Evolutionary conservation across 441 rosid species (phyloP).

Genomic region (Adansonia rubrostipa): DNA sequence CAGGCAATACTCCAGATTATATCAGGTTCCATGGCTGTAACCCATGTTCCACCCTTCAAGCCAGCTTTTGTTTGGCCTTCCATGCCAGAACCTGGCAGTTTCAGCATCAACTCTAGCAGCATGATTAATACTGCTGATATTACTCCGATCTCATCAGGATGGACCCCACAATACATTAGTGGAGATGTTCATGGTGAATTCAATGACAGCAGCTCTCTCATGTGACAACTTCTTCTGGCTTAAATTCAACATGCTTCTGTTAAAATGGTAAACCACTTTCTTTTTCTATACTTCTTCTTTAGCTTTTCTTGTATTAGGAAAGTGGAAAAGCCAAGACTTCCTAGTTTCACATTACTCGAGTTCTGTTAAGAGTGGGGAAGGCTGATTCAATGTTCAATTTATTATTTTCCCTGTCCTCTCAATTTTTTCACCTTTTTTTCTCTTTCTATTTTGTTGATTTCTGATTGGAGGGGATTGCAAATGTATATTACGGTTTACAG

Average conservation of each 20-base stretch:
- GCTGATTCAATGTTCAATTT: not conserved
- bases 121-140: slow-evolving; percentile 22
- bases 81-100: slow-evolving; percentile 7
- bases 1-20: slow-evolving; percentile 39
- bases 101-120: slow-evolving; percentile 22
- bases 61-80: slow-evolving; percentile 52
- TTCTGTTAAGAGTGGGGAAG: not conserved
- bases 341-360: not conserved
- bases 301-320: not conserved
- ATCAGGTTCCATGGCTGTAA: slow-evolving; percentile 38
- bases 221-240: not conserved
- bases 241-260: slow-evolving; percentile 1
- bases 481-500: not conserved
- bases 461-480: not conserved
- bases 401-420: not conserved
- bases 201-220: slow-evolving; percentile 30
- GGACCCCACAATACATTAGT: slow-evolving; percentile 38
- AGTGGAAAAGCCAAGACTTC: not conserved
- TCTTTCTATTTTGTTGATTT: not conserved
- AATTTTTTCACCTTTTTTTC: not conserved
- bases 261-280: not conserved
- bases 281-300: not conserved
- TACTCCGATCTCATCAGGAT: slow-evolving; percentile 36
- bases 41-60: slow-evolving; percentile 45
- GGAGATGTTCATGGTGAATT: slow-evolving; percentile 19